Evolutionary conservation across 768 basidiomycete genomes (phyloP), one percentile per base, ranked within the genome.

Genomic region (Termitomyces sp.): DNA sequence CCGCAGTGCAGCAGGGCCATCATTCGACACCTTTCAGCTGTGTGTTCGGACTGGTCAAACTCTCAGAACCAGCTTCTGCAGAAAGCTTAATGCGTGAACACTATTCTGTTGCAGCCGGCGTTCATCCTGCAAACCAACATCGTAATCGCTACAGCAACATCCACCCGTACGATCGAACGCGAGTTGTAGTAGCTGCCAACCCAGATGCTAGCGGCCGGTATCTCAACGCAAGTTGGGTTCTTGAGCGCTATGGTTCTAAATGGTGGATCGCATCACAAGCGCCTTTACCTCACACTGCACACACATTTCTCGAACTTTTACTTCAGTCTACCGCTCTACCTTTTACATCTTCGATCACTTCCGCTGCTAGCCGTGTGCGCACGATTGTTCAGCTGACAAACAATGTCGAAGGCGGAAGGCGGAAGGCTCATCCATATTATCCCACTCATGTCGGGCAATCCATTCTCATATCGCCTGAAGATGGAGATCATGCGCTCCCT

Each of bases 241-340:
- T 79, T 45, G 93, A 94, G 66, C 71, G 76, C 28, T 79, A 74
- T 50, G 89, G 92, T 7, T 78, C 78, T 33, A 88, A 84, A 64
- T 85, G 82, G 82, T 92, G 91, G 88, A 88, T 94, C 56, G 90
- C 91, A 3, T 80, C 89, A 0, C 92, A 94, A 66, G 93, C 92
- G 0, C 91, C 93, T 0, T 71, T 92, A 35, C 81, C 78, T 5
- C 66, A 73, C 48, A 90, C 91, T 0, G 76, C 80, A 0, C 87
- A 94, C 64, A 73, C 89, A 5, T 93, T 93, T 69, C 81, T 95
- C 66, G 88, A 82, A 60, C 68, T 88, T 47, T 75, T 93, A 59
- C 67, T 81, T 37, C 80, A 83, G 57, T 77, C 80, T 28, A 67
- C 75, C 46, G 58, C 68, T 3, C 57, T 62, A 8, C 81, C 78